Evolutionary conservation across 1,284 basidiomycete genomes (phyloP), one percentile per base, ranked within the genome.

Genomic region (Thelephora terrestris): DNA sequence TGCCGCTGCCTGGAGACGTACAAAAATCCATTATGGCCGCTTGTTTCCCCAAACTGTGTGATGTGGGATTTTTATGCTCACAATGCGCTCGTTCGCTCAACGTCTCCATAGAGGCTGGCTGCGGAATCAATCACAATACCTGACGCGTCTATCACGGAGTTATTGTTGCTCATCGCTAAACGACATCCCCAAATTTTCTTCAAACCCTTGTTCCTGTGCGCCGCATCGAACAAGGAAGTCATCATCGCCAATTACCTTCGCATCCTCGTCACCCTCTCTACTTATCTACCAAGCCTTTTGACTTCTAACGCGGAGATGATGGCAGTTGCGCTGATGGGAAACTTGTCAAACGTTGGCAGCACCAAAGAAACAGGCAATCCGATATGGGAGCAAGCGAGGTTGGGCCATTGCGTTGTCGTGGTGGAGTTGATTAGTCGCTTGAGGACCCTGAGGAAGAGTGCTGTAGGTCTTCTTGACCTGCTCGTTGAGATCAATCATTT

Each of bases 251-350:
- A 73, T 36, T 76, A 85, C 50, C 70, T 89, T 0, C 73, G 74
- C 43, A 65, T 74, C 1, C 61, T 89, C 25, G 64, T 66, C 12
- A 66, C 72, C 1, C 53, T 85, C 27, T 67, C 76, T 3, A 69
- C 66, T 12, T 74, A 77, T 54, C 61, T 87, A 10, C 70, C 76
- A 0, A 74, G 76, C 48, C 79, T 81, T 57, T 89, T 84, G 85
- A 74, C 71, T 2, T 71, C 77, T 18, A 81, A 89, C 61, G 71
- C 81, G 2, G 84, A 88, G 57, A 90, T 91, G 86, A 67, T 88
- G 50, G 69, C 78, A 3, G 75, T 89, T 4, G 84, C 82, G 4
- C 61, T 89, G 39, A 75, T 81, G 71, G 78, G 74, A 48, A 74
- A 78, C 52, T 64, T 65, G 5, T 42, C 49, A n/a, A 61, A 54